Base-by-base conservation (phyloP, 495 filamentous ascomycete genomes). In the Daldinia concentrica region DNA sequence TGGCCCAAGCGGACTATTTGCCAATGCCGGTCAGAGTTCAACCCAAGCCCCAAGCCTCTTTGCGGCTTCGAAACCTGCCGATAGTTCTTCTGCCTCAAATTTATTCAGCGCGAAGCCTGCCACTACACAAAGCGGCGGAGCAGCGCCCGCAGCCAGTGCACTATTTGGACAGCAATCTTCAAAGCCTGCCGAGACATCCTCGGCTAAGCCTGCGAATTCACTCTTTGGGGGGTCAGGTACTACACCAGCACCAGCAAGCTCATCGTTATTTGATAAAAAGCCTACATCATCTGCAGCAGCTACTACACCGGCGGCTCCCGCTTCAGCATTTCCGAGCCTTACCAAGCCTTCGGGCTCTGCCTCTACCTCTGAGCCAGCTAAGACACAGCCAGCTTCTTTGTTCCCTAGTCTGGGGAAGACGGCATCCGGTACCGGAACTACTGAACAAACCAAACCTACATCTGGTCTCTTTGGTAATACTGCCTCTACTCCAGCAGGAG, bases 391-490 rank as follows among this genome's bases (percentile, higher is more conserved):
- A 15, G 41, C 32, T 50, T 62, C 66, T 29, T 15, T 73, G 61
- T 76, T 76, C n/a, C n/a, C n/a, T 39, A 32, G 34, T 30, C 5
- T 60, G 29, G 59, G 64, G 11, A 73, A 62, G 58, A 68, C 70
- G 2, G 69, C 50, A 32, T 50, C 69, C 6, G 41, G 41, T 51
- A 63, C 58, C 14, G 56, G 68, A 17, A 45, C 67, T 50, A 32
- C 76, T 24, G 74, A 77, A 19, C 58, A 70, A 22, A 39, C 68
- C 6, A 79, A 81, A 56, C 45, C 78, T 48, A 12, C 78, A n/a
- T 55, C 68, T 58, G 70, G 68, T 51, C 61, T 81, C 0, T 81
- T 84, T 50, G 75, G 75, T 27, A 67, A 66, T 26, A 57, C 68
- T 34, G 36, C 58, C 37, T 36, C 74, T 62, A 67, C 68, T 34